Percentiles rank a stretch among this genome's conserved stretches.
Evolutionary conservation across 2,329 filamentous ascomycete species (phyloP).

Genomic region (Aaosphaeria arxii): DNA sequence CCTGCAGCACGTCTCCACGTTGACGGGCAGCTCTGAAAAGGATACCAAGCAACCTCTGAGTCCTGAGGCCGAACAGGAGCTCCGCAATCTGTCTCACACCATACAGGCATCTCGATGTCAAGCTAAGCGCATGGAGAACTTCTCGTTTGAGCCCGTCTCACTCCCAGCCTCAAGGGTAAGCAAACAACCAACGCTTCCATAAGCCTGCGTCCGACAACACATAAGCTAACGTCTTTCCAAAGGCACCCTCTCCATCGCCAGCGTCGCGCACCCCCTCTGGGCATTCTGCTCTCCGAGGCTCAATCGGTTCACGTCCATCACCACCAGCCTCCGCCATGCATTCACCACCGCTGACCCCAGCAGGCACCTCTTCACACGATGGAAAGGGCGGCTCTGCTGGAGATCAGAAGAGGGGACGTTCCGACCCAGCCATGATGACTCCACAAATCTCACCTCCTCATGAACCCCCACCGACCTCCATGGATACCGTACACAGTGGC

Average conservation of each 20-base stretch:
- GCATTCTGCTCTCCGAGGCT: conserved; percentile 52
- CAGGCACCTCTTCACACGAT: conserved; percentile 66
- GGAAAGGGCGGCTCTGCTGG: conserved; percentile 35
- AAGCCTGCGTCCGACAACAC: too few relatives aligned
- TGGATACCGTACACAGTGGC: conserved; percentile 25
- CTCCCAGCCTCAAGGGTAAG: conserved; percentile 79
- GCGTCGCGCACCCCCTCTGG: conserved; percentile 43
- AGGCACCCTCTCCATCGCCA: conserved; percentile 47
- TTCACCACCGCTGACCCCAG: conserved; percentile 85
- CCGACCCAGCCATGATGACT: conserved; percentile 52
- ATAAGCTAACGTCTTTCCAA: conserved; percentile 12
- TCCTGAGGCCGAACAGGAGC: conserved; percentile 57
- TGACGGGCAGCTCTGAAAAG: conserved; percentile 19
- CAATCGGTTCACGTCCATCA: conserved; percentile 64
- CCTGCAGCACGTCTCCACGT: conserved; percentile 29
- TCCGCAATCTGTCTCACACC: conserved; percentile 68
- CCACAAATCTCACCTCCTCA: conserved; percentile 56
- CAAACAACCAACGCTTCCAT: conserved; percentile 15
- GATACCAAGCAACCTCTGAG: conserved; percentile 29
- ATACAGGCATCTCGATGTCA: conserved; percentile 75
- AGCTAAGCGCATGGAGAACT: conserved; percentile 78
- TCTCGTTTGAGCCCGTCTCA: conserved; percentile 87
- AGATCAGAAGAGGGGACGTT: conserved; percentile 35
- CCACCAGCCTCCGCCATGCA: conserved; percentile 70
- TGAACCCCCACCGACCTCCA: conserved; percentile 50